Percentiles rank a stretch among this genome's conserved stretches.
Evolutionary conservation across 2,329 filamentous ascomycete genomes (phyloP).

Genomic region (Apiospora arundinis): DNA sequence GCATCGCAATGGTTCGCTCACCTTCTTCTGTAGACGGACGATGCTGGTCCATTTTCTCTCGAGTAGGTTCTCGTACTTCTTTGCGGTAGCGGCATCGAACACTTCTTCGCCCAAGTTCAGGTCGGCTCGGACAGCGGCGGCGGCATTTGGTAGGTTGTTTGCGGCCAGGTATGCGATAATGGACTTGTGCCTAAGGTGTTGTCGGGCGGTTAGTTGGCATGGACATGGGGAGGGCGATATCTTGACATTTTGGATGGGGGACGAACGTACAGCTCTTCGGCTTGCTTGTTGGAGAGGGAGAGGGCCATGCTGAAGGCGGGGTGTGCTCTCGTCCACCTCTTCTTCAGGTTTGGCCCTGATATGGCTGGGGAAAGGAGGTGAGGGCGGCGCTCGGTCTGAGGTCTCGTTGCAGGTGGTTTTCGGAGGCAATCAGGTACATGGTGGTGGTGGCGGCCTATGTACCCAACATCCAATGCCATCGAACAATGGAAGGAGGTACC

Average conservation of each 20-base stretch:
- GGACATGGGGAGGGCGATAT: slow-evolving; percentile 35
- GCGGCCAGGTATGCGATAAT: slow-evolving; percentile 88
- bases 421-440: slow-evolving; percentile 12
- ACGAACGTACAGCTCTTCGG: slow-evolving; percentile 8
- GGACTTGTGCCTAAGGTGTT: slow-evolving; percentile 72
- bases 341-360: slow-evolving; percentile 19
- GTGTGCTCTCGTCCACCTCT: slow-evolving; percentile 18
- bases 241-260: slow-evolving; percentile 23
- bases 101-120: slow-evolving; percentile 67
- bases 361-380: slow-evolving; percentile 1
- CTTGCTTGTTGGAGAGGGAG: slow-evolving; percentile 14
- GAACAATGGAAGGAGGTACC: slow-evolving; percentile 7
- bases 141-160: slow-evolving; percentile 72
- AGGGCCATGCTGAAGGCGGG: slow-evolving; percentile 18
- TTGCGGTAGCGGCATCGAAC: slow-evolving; percentile 81
- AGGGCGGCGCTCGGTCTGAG: slow-evolving; percentile 14
- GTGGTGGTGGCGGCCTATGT: slow-evolving; percentile 19
- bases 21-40: slow-evolving; percentile 94
- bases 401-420: slow-evolving; percentile 10
- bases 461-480: slow-evolving; percentile 3
- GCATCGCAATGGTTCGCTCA: slow-evolving; percentile 42
- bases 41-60: slow-evolving; percentile 99
- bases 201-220: slow-evolving; percentile 49
- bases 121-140: slow-evolving; percentile 77
- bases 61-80: slow-evolving; percentile 92